These are phyloP conservation scores for Botrytis porri DNA, from an alignment of 2,329 filamentous ascomycete species.

Conservation along the genomic window DNA sequence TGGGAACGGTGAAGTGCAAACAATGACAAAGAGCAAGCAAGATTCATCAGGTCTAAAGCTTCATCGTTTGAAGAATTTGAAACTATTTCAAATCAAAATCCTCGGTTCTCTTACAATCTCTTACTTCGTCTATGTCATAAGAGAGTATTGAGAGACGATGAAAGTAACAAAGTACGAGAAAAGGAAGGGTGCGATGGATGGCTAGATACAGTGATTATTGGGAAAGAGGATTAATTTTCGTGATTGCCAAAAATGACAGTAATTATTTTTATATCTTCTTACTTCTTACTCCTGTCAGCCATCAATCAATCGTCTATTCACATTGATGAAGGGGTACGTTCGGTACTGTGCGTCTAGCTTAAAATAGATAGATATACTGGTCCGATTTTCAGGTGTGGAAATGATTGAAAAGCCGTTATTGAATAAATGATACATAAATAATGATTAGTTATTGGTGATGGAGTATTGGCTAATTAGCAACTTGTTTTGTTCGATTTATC, in stretches of 20 bases:
- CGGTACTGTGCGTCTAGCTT: neutral
- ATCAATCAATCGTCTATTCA: neutral
- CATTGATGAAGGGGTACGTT: constrained; percentile 1
- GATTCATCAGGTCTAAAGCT: neutral
- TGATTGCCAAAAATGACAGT: neutral
- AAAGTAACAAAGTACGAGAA: constrained; percentile 1
- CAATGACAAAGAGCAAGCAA: neutral
- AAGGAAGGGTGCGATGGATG: neutral
- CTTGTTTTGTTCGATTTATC: neutral
- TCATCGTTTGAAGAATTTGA: neutral
- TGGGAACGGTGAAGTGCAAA: neutral
- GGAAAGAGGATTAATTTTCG: neutral
- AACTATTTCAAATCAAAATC: neutral
- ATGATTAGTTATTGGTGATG: neutral
- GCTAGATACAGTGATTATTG: neutral
- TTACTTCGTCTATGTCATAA: constrained; percentile 10
- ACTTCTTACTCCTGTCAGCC: neutral
- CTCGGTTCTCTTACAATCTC: neutral
- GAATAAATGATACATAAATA: neutral
- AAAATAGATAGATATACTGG: neutral
- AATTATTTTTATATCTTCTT: neutral
- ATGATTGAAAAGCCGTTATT: neutral
- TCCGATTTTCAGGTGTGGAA: neutral
- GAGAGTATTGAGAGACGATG: neutral
- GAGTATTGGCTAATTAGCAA: neutral